Percentiles rank a stretch among this genome's conserved stretches.
These are phyloP conservation scores for Epichloe sylvatica DNA, from an alignment of 2,329 filamentous ascomycete genomes.

Conservation along the genomic window DNA sequence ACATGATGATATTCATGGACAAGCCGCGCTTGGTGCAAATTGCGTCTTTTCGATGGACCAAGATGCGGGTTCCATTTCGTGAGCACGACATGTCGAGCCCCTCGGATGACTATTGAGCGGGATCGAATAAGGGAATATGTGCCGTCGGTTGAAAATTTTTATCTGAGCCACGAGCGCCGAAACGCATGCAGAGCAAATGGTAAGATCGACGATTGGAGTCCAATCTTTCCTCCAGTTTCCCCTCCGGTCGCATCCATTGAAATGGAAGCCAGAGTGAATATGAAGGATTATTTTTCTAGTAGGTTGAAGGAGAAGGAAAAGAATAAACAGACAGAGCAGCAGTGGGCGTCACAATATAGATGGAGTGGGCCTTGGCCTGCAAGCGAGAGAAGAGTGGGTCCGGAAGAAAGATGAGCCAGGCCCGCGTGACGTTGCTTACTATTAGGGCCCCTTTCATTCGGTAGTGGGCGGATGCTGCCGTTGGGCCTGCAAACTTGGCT, in stretches of 20 bases:
- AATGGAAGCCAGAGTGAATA: constrained; percentile 55
- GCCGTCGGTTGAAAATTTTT: constrained; percentile 22
- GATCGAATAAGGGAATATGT: constrained; percentile 12
- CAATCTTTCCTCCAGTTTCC: constrained; percentile 58
- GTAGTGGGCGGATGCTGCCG: constrained; percentile 2
- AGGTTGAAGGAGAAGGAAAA: constrained; percentile 22
- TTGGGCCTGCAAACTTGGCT: not conserved
- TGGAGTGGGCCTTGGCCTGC: not conserved
- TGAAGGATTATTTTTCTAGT: constrained; percentile 38
- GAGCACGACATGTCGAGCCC: no score
- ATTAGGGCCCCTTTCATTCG: not conserved
- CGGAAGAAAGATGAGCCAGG: constrained; percentile 17
- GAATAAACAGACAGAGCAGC: constrained; percentile 8
- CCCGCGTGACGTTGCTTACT: not conserved
- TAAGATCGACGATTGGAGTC: constrained; percentile 32
- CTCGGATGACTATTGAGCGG: no score
- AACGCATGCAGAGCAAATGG: constrained; percentile 29
- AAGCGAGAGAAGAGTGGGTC: constrained; percentile 3
- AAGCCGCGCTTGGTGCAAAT: no score
- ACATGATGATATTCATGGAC: no score
- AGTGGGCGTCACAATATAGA: not conserved
- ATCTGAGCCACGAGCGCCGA: constrained; percentile 21
- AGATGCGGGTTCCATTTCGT: no score
- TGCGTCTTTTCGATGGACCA: no score
- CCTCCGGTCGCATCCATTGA: constrained; percentile 45